Percentiles rank a stretch among this genome's conserved stretches.
These are phyloP conservation scores for Exophiala mesophila DNA, from an alignment of 2,329 filamentous ascomycete genomes.

Conservation along the genomic window DNA sequence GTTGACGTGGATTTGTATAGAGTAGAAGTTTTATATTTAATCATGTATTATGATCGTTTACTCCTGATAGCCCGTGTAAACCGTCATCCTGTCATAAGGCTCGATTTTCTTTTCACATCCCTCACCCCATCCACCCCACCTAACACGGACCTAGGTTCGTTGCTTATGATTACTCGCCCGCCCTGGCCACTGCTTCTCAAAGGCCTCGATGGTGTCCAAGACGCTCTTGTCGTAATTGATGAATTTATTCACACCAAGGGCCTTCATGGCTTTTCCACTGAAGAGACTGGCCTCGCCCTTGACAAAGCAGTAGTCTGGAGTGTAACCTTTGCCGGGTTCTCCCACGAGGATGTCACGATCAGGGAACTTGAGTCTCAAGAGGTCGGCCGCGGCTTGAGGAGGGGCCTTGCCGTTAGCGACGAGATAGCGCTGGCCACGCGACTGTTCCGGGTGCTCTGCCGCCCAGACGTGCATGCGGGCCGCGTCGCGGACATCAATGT, in stretches of 20 bases:
- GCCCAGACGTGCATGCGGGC: constrained; percentile 25
- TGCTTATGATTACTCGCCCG: constrained; percentile 15
- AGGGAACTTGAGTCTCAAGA: constrained; percentile 17
- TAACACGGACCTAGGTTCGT: no score
- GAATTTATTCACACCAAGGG: constrained; percentile 22
- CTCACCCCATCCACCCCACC: no score
- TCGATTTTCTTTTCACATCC: no score
- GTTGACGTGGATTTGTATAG: no score
- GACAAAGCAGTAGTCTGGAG: constrained; percentile 15
- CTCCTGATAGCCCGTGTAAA: no score
- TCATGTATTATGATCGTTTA: no score
- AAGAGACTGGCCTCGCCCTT: constrained; percentile 13
- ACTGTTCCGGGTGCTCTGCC: constrained; percentile 21
- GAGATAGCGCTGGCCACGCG: constrained; percentile 23
- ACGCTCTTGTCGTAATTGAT: constrained; percentile 22
- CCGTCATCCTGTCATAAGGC: no score
- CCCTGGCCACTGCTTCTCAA: constrained; percentile 23
- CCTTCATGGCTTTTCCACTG: constrained; percentile 20
- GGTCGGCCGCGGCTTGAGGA: constrained; percentile 26
- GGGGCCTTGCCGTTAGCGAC: constrained; percentile 24
- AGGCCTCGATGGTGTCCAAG: constrained; percentile 23
- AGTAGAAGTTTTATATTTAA: no score
- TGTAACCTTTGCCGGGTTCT: constrained; percentile 21
- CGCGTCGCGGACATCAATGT: constrained; percentile 28
- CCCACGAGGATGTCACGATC: constrained; percentile 23